Conservation (phyloP, 768 basidiomycete species). For the Rhodotorula babjevae region DNA sequence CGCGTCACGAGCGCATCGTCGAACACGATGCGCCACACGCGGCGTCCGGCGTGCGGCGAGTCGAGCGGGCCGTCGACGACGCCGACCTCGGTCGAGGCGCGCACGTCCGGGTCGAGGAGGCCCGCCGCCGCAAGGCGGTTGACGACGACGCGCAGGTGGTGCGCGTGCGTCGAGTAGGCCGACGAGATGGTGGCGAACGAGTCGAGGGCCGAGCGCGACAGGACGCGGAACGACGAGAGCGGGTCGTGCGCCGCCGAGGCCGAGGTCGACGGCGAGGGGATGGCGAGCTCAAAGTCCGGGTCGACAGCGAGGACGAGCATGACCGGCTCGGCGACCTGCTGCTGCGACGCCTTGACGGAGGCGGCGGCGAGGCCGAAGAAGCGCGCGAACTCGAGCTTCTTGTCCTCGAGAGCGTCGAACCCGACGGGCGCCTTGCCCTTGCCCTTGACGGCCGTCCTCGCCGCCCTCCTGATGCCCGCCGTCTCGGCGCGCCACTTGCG, state of each 20-base stretch:
- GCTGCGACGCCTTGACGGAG: neutral
- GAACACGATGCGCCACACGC: slow-evolving; percentile 14
- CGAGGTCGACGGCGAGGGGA: slow-evolving; percentile 9
- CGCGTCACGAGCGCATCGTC: slow-evolving; percentile 10
- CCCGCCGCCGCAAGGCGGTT: slow-evolving; percentile 29
- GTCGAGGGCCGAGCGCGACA: slow-evolving; percentile 12
- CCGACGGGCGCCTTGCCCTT: slow-evolving; percentile 30
- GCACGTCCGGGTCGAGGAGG: slow-evolving; percentile 9
- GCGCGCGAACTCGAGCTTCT: slow-evolving; percentile 16
- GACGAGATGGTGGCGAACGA: slow-evolving; percentile 4
- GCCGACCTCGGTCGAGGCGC: neutral
- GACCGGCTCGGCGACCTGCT: slow-evolving; percentile 13
- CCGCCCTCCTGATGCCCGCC: slow-evolving; percentile 5
- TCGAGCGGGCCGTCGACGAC: neutral
- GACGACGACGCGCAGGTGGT: slow-evolving; percentile 19
- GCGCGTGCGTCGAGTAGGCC: slow-evolving; percentile 22
- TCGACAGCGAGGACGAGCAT: slow-evolving; percentile 33
- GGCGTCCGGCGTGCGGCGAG: neutral
- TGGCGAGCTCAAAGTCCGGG: slow-evolving; percentile 24
- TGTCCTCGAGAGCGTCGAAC: neutral
- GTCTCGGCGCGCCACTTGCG: slow-evolving; percentile 51
- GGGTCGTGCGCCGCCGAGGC: no score
- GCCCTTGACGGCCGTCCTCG: slow-evolving; percentile 33
- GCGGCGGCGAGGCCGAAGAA: slow-evolving; percentile 17
- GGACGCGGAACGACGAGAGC: slow-evolving; percentile 13